phyloP scores from a whole-genome alignment of 495 filamentous ascomycete genomes.

The Daldinia vernicosa region DNA sequence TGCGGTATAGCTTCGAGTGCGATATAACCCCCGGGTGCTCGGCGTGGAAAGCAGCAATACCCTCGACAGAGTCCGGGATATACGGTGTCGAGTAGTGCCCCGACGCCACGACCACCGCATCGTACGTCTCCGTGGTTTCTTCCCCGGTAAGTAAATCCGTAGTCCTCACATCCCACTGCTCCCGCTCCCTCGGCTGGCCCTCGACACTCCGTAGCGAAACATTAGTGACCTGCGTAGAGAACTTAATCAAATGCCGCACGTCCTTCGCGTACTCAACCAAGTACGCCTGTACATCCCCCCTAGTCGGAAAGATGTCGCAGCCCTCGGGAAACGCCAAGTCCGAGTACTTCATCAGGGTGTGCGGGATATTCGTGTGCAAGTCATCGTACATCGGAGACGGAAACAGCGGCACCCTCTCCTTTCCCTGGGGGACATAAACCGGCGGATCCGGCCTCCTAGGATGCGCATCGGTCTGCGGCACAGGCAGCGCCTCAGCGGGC shows the following conservation, averaged over 20 bases:
- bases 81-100: conserved; percentile 81
- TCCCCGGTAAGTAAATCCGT: conserved; percentile 48
- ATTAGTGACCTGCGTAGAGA: conserved; percentile 54
- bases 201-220: conserved; percentile 40
- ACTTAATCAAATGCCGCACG: conserved; percentile 58
- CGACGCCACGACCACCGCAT: conserved; percentile 84
- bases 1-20: conserved; percentile 84
- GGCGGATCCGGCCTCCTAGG: conserved; percentile 53
- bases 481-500: conserved; percentile 29
- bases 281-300: conserved; percentile 74
- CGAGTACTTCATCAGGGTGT: conserved; percentile 80
- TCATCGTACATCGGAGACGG: conserved; percentile 79
- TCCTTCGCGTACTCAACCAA: conserved; percentile 76
- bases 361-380: conserved; percentile 88
- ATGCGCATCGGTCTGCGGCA: conserved; percentile 55
- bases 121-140: conserved; percentile 63
- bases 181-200: conserved; percentile 21
- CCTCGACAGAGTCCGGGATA: conserved; percentile 64
- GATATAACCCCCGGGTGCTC: conserved; percentile 70
- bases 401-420: conserved; percentile 58
- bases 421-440: conserved; percentile 18
- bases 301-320: conserved; percentile 74
- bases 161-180: conserved; percentile 60
- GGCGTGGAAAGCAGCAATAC: conserved; percentile 59
- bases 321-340: conserved; percentile 71